A percentile compares a stretch with the other conserved stretches of the same genome.
phyloP scores from a whole-genome alignment of 352 stramenopile genomes.

The Phytopythium vexans region DNA sequence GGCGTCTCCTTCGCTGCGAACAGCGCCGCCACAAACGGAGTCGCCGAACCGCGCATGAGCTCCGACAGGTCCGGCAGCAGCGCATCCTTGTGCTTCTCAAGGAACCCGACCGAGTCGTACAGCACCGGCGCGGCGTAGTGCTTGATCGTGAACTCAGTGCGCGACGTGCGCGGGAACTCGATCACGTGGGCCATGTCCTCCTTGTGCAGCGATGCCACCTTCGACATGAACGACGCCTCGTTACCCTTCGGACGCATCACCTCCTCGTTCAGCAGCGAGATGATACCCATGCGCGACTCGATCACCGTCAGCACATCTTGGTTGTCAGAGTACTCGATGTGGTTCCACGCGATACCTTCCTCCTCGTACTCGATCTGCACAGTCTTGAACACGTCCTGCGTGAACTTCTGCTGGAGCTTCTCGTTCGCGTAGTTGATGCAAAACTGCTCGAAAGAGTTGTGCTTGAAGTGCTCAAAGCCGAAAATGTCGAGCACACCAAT shows the following conservation, averaged over 20 bases:
- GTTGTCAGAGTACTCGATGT: slow-evolving; percentile 92
- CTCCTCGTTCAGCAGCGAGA: slow-evolving; percentile 89
- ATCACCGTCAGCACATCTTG: slow-evolving; percentile 86
- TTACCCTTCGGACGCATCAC: slow-evolving; percentile 86
- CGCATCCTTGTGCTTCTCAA: slow-evolving; percentile 95
- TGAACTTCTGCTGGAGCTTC: slow-evolving; percentile 92
- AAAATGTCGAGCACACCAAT: slow-evolving; percentile 94
- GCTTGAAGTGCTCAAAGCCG: slow-evolving; percentile 93
- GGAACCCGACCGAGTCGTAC: slow-evolving; percentile 91
- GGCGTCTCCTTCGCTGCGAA: slow-evolving; percentile 41
- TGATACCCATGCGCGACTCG: slow-evolving; percentile 85
- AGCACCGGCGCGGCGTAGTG: slow-evolving; percentile 93
- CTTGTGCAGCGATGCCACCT: slow-evolving; percentile 75
- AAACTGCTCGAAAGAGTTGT: slow-evolving; percentile 94
- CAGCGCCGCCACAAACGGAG: slow-evolving; percentile 49
- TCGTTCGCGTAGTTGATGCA: slow-evolving; percentile 94
- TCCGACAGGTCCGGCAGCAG: slow-evolving; percentile 92
- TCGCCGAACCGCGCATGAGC: slow-evolving; percentile 67
- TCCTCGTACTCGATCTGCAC: slow-evolving; percentile 88
- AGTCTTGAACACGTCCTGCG: slow-evolving; percentile 87
- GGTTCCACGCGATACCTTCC: slow-evolving; percentile 91
- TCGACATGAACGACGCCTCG: slow-evolving; percentile 75
- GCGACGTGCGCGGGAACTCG: slow-evolving; percentile 72
- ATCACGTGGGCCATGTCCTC: slow-evolving; percentile 71
- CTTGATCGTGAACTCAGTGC: slow-evolving; percentile 89